Evolutionary conservation across 2,329 filamentous ascomycete species (phyloP).

Genomic region (Epichloe gansuensis): DNA sequence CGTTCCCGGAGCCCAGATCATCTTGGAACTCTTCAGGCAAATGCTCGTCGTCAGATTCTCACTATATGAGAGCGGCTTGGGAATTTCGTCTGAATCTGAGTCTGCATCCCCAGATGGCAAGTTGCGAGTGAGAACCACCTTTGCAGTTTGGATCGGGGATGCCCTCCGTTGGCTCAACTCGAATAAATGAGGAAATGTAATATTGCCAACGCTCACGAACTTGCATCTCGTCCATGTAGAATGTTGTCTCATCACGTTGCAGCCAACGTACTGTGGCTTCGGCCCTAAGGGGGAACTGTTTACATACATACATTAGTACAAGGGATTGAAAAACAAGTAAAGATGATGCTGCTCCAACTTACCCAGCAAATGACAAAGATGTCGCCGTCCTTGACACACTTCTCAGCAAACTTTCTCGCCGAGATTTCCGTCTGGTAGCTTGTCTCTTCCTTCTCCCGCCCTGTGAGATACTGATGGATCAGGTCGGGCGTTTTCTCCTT

Average conservation of each 20-base stretch:
- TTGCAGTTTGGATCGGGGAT: slow-evolving; percentile 51
- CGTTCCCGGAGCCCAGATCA: slow-evolving; percentile 61
- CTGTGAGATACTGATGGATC: slow-evolving; percentile 72
- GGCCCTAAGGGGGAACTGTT: slow-evolving; percentile 52
- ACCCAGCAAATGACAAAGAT: slow-evolving; percentile 86
- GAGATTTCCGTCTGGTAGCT: slow-evolving; percentile 84
- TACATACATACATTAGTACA: slow-evolving; percentile 20
- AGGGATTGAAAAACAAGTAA: background rate
- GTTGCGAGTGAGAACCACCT: slow-evolving; percentile 60
- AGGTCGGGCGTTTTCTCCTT: slow-evolving; percentile 94
- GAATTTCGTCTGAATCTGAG: slow-evolving; percentile 49
- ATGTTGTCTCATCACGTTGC: slow-evolving; percentile 58
- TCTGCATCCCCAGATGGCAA: slow-evolving; percentile 50
- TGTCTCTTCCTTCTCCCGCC: slow-evolving; percentile 70
- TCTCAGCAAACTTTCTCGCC: slow-evolving; percentile 84
- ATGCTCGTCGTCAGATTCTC: slow-evolving; percentile 63
- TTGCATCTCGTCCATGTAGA: slow-evolving; percentile 82
- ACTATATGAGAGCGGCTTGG: slow-evolving; percentile 47
- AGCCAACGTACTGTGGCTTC: slow-evolving; percentile 63
- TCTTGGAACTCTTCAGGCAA: slow-evolving; percentile 66
- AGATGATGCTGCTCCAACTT: slow-evolving; percentile 31
- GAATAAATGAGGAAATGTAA: slow-evolving; percentile 86
- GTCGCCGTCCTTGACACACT: slow-evolving; percentile 84
- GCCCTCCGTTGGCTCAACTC: slow-evolving; percentile 78
- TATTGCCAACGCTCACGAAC: slow-evolving; percentile 80